Evolutionary conservation across 83 land plant genomes (phyloP), one percentile per base, ranked within the genome.

Genomic region (Diphasiastrum complanatum): DNA sequence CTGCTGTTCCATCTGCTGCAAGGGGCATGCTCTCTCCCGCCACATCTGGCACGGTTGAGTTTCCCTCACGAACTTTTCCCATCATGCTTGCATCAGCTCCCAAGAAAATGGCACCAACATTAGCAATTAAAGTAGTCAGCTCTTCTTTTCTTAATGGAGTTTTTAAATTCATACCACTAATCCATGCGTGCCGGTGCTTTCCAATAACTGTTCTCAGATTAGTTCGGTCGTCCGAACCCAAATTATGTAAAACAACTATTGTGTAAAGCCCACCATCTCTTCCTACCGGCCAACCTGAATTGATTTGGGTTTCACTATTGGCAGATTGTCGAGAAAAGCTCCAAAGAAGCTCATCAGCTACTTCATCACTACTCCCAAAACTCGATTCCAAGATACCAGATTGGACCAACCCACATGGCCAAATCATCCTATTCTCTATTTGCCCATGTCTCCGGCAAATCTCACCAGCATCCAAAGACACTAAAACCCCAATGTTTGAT

Each of bases 171-270:
- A 33, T 20, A 1, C 51, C 91, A 1, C 61, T 47, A 47, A 93
- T 55, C 99, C 99, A 93, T 10, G 82, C 87, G 51, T 93, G 96
- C 32, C 91, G 68, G 51, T 93, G 65, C 78, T 93, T 89, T 53
- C 99, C 99, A 18, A 93, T 75, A 34, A 89, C 90, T 14, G 65
- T 67, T 71, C 71, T 82, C 34, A 4, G 20, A 23, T 12, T 4
- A 37, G 1, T 29, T 37, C 28, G 16, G 3, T 2, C 58, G n/a
- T 16, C 20, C 34, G 3, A 37, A 25, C 30, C 65, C 65, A 63
- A n/a, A n/a, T n/a, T n/a, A n/a, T 63, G 57, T 12, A 70, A 32
- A 19, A 54, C 22, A 18, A 70, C 69, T 26, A 70, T 35, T 27
- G 73, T 70, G 60, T 70, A 70, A 11, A 47, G 23, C 14, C 73